A percentile compares a stretch with the other conserved stretches of the same genome.
Evolutionary conservation across 768 basidiomycete species (phyloP).

Genomic region (Serendipita vermifera): DNA sequence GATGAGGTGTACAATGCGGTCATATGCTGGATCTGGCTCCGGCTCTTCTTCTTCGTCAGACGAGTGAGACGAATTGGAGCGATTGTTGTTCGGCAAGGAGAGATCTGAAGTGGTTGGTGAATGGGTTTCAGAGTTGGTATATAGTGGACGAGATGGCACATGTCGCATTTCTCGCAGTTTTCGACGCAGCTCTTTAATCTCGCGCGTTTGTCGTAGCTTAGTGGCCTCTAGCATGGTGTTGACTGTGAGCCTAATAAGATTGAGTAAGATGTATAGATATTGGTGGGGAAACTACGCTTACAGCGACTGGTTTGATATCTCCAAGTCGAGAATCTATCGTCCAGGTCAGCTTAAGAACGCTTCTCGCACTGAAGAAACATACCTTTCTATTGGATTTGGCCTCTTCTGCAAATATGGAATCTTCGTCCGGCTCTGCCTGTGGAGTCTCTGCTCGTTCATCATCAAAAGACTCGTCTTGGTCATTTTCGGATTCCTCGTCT

Average conservation of each 20-base stretch:
- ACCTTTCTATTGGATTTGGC: constrained; percentile 87
- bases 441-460: constrained; percentile 28
- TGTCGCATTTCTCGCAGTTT: constrained; percentile 67
- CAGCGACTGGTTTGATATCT: constrained; percentile 80
- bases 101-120: constrained; percentile 1
- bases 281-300: neutral
- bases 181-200: constrained; percentile 73
- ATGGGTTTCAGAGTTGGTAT: neutral
- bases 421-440: constrained; percentile 55
- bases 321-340: constrained; percentile 76
- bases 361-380: constrained; percentile 11
- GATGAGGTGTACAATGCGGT: neutral
- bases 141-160: neutral
- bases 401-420: constrained; percentile 40
- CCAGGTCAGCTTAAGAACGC: neutral
- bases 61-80: neutral
- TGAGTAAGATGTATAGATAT: neutral
- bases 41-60: neutral
- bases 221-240: constrained; percentile 70
- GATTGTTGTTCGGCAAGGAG: neutral
- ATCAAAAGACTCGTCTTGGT: neutral
- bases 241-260: constrained; percentile 40
- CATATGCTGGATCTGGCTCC: neutral
- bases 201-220: constrained; percentile 67
- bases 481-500: neutral